phyloP scores from a whole-genome alignment of 768 basidiomycete species.

The Auricularia sp. region DNA sequence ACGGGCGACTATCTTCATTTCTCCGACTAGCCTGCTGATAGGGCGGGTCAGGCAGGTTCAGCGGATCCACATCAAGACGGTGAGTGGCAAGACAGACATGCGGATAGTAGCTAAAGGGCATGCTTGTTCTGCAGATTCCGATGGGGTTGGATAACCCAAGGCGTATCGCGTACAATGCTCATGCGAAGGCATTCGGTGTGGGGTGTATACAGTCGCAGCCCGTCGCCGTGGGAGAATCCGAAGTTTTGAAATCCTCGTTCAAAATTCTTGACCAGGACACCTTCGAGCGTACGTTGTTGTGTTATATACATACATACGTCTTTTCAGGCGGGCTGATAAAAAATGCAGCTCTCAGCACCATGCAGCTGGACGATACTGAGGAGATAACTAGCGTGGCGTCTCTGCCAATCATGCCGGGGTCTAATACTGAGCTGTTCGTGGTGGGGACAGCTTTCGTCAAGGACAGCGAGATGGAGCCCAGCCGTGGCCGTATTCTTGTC shows the following conservation, averaged over 20 bases:
- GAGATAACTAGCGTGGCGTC: slow-evolving; percentile 44
- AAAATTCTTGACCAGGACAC: slow-evolving; percentile 54
- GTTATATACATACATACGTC: no score
- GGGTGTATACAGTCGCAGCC: slow-evolving; percentile 48
- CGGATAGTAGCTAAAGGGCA: no score
- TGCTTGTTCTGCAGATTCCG: slow-evolving; percentile 37
- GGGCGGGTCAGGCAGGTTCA: slow-evolving; percentile 59
- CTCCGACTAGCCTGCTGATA: slow-evolving; percentile 44
- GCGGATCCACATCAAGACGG: slow-evolving; percentile 73
- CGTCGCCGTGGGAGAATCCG: slow-evolving; percentile 39
- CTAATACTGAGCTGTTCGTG: slow-evolving; percentile 31
- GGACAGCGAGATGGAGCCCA: slow-evolving; percentile 23
- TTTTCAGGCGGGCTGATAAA: slow-evolving; percentile 8
- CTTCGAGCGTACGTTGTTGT: slow-evolving; percentile 43
- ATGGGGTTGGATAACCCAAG: slow-evolving; percentile 66
- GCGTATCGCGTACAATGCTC: slow-evolving; percentile 49
- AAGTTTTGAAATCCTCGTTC: slow-evolving; percentile 43
- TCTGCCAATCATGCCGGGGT: slow-evolving; percentile 18
- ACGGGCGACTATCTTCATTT: slow-evolving; percentile 50
- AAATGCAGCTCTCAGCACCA: slow-evolving; percentile 35
- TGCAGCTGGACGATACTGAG: slow-evolving; percentile 42
- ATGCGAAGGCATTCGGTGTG: slow-evolving; percentile 51
- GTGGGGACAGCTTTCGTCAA: slow-evolving; percentile 29
- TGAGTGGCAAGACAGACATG: slow-evolving; percentile 21
- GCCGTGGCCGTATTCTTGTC: slow-evolving; percentile 52